Percentiles rank a stretch among this genome's conserved stretches.
Evolutionary conservation across 2,329 filamentous ascomycete species (phyloP).

Genomic region (Epichloe hybrida): DNA sequence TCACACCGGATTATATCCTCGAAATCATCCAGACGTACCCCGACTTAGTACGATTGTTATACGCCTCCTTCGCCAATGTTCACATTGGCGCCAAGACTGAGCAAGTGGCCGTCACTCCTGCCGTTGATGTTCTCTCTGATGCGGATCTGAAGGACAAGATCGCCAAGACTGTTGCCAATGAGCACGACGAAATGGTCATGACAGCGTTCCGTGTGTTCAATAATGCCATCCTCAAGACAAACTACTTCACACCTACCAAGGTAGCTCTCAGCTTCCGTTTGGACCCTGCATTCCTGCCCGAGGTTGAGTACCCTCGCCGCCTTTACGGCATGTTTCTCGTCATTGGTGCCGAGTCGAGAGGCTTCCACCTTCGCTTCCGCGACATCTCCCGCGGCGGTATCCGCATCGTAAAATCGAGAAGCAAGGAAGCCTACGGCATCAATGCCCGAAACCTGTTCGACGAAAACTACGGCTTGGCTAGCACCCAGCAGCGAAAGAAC

Average conservation of each 20-base stretch:
- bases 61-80: slow-evolving; percentile 79
- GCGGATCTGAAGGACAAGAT: slow-evolving; percentile 62
- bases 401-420: slow-evolving; percentile 95
- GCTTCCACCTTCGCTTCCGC: slow-evolving; percentile 94
- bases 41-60: slow-evolving; percentile 71
- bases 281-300: slow-evolving; percentile 76
- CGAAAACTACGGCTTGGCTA: slow-evolving; percentile 96
- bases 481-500: slow-evolving; percentile 98
- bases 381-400: slow-evolving; percentile 96
- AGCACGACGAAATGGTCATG: slow-evolving; percentile 98
- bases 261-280: slow-evolving; percentile 94
- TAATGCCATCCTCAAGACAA: slow-evolving; percentile 84
- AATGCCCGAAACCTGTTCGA: slow-evolving; percentile 95
- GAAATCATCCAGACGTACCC: slow-evolving; percentile 94
- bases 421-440: slow-evolving; percentile 89
- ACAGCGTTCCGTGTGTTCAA: slow-evolving; percentile 95
- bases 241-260: slow-evolving; percentile 95
- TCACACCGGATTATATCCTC: slow-evolving; percentile 94
- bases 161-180: slow-evolving; percentile 67
- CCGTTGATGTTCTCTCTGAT: slow-evolving; percentile 60
- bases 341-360: slow-evolving; percentile 90
- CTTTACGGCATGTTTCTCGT: slow-evolving; percentile 98
- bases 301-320: slow-evolving; percentile 83
- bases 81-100: slow-evolving; percentile 50
- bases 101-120: slow-evolving; percentile 41